Conservation (phyloP, 2,329 filamentous ascomycete genomes). For the Didymella exigua region DNA sequence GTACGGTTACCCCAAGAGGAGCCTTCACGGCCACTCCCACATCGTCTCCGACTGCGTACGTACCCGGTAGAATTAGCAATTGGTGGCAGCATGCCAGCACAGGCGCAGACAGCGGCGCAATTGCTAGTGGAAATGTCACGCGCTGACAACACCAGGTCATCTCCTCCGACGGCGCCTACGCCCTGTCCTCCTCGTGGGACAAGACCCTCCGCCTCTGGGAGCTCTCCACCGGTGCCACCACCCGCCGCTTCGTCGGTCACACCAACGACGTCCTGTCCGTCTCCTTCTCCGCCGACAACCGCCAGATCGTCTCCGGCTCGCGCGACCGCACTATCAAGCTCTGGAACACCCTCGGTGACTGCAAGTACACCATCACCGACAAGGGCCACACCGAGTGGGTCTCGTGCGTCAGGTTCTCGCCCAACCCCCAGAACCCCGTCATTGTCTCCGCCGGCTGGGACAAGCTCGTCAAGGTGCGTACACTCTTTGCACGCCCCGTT, state of each 20-base stretch:
- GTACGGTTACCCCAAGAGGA: slow-evolving; percentile 99
- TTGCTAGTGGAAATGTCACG: slow-evolving; percentile 26
- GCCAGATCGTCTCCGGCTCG: slow-evolving; percentile 98
- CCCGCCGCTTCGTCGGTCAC: slow-evolving; percentile 98
- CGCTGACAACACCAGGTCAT: slow-evolving; percentile 73
- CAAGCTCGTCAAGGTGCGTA: slow-evolving; percentile 98
- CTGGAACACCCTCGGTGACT: slow-evolving; percentile 99
- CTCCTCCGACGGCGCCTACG: slow-evolving; percentile 98
- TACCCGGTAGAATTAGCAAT: slow-evolving; percentile 38
- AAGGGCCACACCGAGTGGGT: slow-evolving; percentile 99
- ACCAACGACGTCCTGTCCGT: slow-evolving; percentile 99
- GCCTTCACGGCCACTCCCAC: slow-evolving; percentile 98
- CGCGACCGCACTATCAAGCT: slow-evolving; percentile 99
- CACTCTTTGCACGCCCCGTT: slow-evolving; percentile 2
- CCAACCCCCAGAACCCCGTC: slow-evolving; percentile 99
- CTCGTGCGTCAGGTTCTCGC: slow-evolving; percentile 98
- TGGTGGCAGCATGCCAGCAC: slow-evolving; percentile 5
- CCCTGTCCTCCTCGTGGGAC: slow-evolving; percentile 98
- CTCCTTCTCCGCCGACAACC: slow-evolving; percentile 99
- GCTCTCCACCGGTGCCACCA: slow-evolving; percentile 95
- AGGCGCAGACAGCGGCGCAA: slow-evolving; percentile 17
- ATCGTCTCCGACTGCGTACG: slow-evolving; percentile 99
- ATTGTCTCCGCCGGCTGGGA: slow-evolving; percentile 99
- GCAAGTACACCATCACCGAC: slow-evolving; percentile 99
- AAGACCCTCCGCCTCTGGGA: slow-evolving; percentile 99